Conservation (phyloP, 345 rosid genomes). For the Leavenworthia alabamica region DNA sequence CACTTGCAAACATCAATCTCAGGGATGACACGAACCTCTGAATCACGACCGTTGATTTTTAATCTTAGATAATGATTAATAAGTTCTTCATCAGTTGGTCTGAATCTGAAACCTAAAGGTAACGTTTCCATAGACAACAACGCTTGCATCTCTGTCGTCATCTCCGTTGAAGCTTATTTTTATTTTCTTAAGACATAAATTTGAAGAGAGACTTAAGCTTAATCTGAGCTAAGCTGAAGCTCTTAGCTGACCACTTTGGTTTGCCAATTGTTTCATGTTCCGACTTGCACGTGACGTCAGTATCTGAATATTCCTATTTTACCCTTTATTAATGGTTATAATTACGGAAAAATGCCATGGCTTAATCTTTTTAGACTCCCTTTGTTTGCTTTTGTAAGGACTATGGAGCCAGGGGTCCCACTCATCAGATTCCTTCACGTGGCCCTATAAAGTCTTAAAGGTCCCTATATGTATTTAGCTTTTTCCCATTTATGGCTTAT, state of each 20-base stretch:
- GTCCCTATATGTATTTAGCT: neutral
- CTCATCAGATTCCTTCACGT: slow-evolving; percentile 32
- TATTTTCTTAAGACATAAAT: too few relatives aligned
- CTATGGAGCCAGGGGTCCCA: slow-evolving; percentile 11
- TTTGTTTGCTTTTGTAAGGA: slow-evolving; percentile 9
- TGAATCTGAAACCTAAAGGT: slow-evolving; percentile 79
- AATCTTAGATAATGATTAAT: slow-evolving; percentile 73
- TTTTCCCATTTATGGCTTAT: slow-evolving; percentile 16
- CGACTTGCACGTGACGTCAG: slow-evolving; percentile 18
- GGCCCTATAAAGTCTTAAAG: neutral
- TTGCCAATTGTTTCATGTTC: slow-evolving; percentile 24
- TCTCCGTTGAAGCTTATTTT: neutral
- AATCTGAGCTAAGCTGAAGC: neutral
- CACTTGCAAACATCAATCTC: slow-evolving; percentile 90
- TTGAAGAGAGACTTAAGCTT: too few relatives aligned
- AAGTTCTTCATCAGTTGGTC: slow-evolving; percentile 92
- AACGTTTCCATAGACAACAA: slow-evolving; percentile 48
- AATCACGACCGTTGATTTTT: slow-evolving; percentile 82
- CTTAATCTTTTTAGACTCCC: slow-evolving; percentile 9
- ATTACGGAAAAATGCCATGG: slow-evolving; percentile 7
- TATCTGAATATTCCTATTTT: neutral
- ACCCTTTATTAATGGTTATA: neutral
- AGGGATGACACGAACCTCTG: slow-evolving; percentile 66
- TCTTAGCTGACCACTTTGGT: slow-evolving; percentile 16
- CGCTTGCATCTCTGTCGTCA: slow-evolving; percentile 30